Evolutionary conservation across 495 filamentous ascomycete species (phyloP), one percentile per base, ranked within the genome.

Genomic region (Penicillium desertorum): DNA sequence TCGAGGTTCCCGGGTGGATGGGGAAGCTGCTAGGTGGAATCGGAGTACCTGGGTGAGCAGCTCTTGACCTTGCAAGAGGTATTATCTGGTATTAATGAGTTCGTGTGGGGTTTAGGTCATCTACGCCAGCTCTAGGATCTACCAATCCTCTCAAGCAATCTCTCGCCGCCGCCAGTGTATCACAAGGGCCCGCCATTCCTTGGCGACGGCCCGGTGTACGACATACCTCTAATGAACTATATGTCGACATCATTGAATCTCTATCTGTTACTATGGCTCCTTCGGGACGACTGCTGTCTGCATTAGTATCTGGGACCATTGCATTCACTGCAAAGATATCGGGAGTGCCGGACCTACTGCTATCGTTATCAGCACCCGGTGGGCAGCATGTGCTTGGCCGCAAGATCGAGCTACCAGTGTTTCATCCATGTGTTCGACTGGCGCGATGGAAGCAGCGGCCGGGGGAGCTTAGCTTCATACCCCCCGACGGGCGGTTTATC

Each of bases 201-300:
- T 99, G 94, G 94, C 84, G 94, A 45, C 82, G 91, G 30, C 82
- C 91, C 36, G 95, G 94, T 65, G 94, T 99, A 54, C 85, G 91
- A 9, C 95, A 99, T 70, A 98, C 92, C 6, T 93, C 88, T 47
- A 98, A 97, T 72, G 93, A 98, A 71, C 83, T 99, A 34, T 98
- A 99, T 70, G 94, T 96, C 41, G 94, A 99, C 70, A 82, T 99
- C 2, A 83, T 99, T 44, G 94, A 99, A 76, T 88, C 89, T 4
- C 81, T 99, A 0, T 84, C 84, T 1, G 89, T 96, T 4, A 94
- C 86, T 1, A 81, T 97, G 49, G 91, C 94, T 0, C 94, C 94
- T 0, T 96, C 92, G 0, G 94, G 95, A 9, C 81, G 89, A 6
- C 84, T 92, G 4, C 81, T 99, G 22, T 83, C 90, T 10, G 94